These are phyloP conservation scores for Carnegiea gigantea DNA, from an alignment of 179 eudicot genomes.

Conservation along the genomic window DNA sequence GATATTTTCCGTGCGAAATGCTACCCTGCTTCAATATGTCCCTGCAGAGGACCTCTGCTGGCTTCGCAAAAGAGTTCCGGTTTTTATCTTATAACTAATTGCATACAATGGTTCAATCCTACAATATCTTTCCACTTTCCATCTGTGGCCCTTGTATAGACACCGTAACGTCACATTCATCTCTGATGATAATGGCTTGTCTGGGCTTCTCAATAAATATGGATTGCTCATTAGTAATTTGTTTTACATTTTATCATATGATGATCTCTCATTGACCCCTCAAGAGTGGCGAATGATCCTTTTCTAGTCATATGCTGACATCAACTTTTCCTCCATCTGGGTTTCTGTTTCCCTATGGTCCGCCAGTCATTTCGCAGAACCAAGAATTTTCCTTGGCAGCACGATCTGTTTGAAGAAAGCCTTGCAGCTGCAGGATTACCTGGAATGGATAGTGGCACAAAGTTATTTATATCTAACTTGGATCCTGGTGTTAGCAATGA, in stretches of 20 bases:
- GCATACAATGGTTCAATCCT: slow-evolving; percentile 34
- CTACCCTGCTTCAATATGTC: slow-evolving; percentile 29
- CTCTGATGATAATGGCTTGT: slow-evolving; percentile 39
- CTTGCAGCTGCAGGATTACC: slow-evolving; percentile 83
- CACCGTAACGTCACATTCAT: slow-evolving; percentile 33
- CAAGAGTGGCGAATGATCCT: slow-evolving; percentile 46
- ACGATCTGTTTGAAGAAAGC: slow-evolving; percentile 83
- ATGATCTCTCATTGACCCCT: slow-evolving; percentile 48
- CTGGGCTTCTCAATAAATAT: slow-evolving; percentile 41
- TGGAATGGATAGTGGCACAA: slow-evolving; percentile 67
- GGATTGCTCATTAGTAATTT: slow-evolving; percentile 46
- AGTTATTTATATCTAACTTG: slow-evolving; percentile 74
- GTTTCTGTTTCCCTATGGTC: slow-evolving; percentile 49
- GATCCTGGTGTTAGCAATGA: slow-evolving; percentile 82
- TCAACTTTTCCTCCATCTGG: slow-evolving; percentile 53
- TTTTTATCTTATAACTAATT: slow-evolving; percentile 30
- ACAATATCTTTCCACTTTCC: slow-evolving; percentile 29
- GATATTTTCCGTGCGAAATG: slow-evolving; percentile 35
- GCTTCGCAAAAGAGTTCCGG: slow-evolving; percentile 37
- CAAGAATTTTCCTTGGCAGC: slow-evolving; percentile 80
- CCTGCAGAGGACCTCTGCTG: slow-evolving; percentile 41
- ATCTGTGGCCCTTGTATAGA: slow-evolving; percentile 18
- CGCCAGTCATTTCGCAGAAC: slow-evolving; percentile 85
- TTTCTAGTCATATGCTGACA: slow-evolving; percentile 61
- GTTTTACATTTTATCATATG: slow-evolving; percentile 38